A percentile compares a stretch with the other conserved stretches of the same genome.
Evolutionary conservation across 1,284 basidiomycete genomes (phyloP).

Genomic region (Fomitiporia mediterranea): DNA sequence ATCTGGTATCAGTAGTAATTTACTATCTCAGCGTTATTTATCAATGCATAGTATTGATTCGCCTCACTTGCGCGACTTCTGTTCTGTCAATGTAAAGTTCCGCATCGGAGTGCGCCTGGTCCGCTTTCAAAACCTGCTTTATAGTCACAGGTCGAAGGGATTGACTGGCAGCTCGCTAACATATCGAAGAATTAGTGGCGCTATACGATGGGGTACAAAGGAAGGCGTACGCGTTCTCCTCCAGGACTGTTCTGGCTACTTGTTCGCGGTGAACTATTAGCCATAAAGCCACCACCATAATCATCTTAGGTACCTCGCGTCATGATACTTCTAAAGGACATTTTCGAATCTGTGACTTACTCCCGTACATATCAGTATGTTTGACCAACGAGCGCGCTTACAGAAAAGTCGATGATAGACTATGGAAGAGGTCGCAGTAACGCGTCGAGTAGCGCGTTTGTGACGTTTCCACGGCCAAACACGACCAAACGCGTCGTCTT

Average conservation of each 20-base stretch:
- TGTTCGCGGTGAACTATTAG: slow-evolving; percentile 16
- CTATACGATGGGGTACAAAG: background rate
- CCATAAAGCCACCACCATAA: slow-evolving; percentile 17
- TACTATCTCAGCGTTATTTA: slow-evolving; percentile 6
- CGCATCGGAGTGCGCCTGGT: slow-evolving; percentile 82
- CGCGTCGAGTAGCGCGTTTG: slow-evolving; percentile 1
- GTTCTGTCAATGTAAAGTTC: slow-evolving; percentile 82
- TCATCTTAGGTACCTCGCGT: slow-evolving; percentile 4
- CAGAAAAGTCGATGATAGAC: background rate
- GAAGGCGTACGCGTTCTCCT: slow-evolving; percentile 32
- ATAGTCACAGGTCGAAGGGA: slow-evolving; percentile 85
- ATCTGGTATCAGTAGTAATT: slow-evolving; percentile 36
- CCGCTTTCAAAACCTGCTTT: slow-evolving; percentile 72
- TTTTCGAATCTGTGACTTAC: background rate
- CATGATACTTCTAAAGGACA: no score
- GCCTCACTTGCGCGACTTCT: slow-evolving; percentile 75
- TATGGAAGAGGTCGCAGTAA: background rate
- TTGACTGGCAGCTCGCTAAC: slow-evolving; percentile 45
- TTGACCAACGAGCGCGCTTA: background rate
- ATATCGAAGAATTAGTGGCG: slow-evolving; percentile 22
- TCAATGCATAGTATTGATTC: background rate
- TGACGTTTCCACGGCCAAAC: slow-evolving; percentile 7
- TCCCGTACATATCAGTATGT: background rate
- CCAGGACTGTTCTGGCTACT: slow-evolving; percentile 42
- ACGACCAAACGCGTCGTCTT: background rate